Evolutionary conservation across 2,329 filamentous ascomycete species (phyloP), one percentile per base, ranked within the genome.

Genomic region (Cryphonectria japonica): DNA sequence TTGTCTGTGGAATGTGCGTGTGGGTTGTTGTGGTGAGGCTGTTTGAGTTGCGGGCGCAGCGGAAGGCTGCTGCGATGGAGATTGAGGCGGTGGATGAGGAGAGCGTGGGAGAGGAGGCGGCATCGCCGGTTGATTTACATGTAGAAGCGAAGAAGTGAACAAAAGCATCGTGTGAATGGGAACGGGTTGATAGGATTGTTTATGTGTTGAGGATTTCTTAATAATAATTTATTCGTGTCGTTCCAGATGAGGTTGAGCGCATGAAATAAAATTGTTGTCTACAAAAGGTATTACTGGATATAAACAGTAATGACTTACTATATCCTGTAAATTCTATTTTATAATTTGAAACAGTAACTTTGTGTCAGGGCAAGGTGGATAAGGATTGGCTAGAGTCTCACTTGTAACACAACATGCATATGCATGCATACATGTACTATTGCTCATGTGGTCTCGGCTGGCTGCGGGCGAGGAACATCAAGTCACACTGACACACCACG

Each of bases 1-100:
- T 71, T 43, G 43, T 71, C 6, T 71, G 69, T 43, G 69, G 60
- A 0, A 68, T 68, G 69, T 68, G 66, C 39, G 54, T 71, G 22
- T 71, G 69, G 66, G 69, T 71, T 5, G 29, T 71, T 5, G 60
- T 65, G 9, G 66, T 68, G 16, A 59, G 69, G 29, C 5, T 59
- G 11, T 71, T 65, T 29, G 69, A 71, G 60, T 3, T 68, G 22
- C 46, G 66, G 26, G 60, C 62, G 37, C 67, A 62, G 41, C 57
- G 43, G 9, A 37, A n/a, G 8, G 50, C 11, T 8, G 37, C 11
- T 8, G 57, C 26, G 46, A 32, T 54, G 11, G 34, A 52, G 26
- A 39, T 29, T 5, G 67, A 52, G 32, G 43, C 46, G 2, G 29
- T 37, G 43, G 64, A 54, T 26, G 64, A 66, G 64, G 64, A 66